Conservation (phyloP, 208 protist genomes). For the Leishmania martiniquensis region DNA sequence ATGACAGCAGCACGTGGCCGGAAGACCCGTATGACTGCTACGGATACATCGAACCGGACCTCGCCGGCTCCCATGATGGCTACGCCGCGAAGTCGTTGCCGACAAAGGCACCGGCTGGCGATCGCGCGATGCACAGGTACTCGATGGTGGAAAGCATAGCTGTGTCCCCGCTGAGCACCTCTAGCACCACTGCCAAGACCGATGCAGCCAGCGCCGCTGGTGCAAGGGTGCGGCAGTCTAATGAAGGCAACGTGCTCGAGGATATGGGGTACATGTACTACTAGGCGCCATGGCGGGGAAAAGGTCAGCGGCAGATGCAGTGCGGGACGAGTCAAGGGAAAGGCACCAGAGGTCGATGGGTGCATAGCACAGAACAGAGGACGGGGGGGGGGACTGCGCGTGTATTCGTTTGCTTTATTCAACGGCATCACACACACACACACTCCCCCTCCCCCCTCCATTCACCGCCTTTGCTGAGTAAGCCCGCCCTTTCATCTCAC, state of each 20-base stretch:
- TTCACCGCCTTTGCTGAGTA: background rate
- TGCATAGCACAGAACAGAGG: background rate
- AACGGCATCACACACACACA: background rate
- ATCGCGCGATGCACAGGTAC: background rate
- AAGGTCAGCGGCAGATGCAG: background rate
- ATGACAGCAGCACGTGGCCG: constrained; percentile 15
- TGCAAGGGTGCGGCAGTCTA: background rate
- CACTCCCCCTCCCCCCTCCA: background rate
- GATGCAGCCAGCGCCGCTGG: background rate
- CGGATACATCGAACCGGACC: constrained; percentile 9
- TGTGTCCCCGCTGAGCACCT: background rate
- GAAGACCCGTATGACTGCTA: constrained; percentile 21
- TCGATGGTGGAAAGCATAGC: background rate
- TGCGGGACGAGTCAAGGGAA: background rate
- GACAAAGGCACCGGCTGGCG: background rate
- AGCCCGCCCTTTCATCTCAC: background rate
- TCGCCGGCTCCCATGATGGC: background rate
- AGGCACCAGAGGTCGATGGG: background rate
- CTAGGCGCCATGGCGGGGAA: background rate
- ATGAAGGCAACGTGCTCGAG: background rate
- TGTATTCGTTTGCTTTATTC: background rate
- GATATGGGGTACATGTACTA: constrained; percentile 7
- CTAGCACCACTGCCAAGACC: background rate
- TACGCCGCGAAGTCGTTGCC: background rate
- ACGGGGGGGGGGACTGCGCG: background rate